Conservation (phyloP, 1,284 basidiomycete genomes). For the Lentinula novae-zelandiae region DNA sequence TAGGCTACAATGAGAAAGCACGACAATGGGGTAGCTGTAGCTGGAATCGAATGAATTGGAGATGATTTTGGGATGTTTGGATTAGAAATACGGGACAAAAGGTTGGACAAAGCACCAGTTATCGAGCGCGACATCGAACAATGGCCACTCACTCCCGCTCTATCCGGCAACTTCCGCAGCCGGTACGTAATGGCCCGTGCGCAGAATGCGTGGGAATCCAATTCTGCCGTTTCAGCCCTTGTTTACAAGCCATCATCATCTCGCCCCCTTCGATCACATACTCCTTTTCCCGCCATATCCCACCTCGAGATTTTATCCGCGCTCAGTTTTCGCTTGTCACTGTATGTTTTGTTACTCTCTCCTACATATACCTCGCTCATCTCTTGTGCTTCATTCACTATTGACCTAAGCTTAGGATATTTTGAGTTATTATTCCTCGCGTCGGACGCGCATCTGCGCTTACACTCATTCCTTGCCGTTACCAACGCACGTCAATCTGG, state of each 20-base stretch:
- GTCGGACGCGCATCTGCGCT: slow-evolving; percentile 24
- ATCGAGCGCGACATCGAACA: background rate
- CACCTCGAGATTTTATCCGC: background rate
- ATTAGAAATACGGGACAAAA: background rate
- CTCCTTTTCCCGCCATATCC: background rate
- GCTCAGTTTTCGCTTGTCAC: background rate
- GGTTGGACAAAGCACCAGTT: background rate
- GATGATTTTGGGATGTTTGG: background rate
- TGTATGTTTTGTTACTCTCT: background rate
- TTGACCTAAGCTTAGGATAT: slow-evolving; percentile 10
- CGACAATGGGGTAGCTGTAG: background rate
- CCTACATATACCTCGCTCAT: background rate
- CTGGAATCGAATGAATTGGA: background rate
- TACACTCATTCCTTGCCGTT: slow-evolving; percentile 26
- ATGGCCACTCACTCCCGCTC: background rate
- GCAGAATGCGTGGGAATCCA: background rate
- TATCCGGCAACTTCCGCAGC: background rate
- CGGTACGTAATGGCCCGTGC: background rate
- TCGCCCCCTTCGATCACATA: slow-evolving; percentile 9
- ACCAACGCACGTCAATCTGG: slow-evolving; percentile 52
- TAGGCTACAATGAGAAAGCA: background rate
- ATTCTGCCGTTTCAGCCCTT: background rate
- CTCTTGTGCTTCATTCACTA: slow-evolving; percentile 5
- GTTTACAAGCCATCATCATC: background rate
- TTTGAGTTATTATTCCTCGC: slow-evolving; percentile 29